phyloP scores from a whole-genome alignment of 257 asterid genomes.

The Vinca minor region DNA sequence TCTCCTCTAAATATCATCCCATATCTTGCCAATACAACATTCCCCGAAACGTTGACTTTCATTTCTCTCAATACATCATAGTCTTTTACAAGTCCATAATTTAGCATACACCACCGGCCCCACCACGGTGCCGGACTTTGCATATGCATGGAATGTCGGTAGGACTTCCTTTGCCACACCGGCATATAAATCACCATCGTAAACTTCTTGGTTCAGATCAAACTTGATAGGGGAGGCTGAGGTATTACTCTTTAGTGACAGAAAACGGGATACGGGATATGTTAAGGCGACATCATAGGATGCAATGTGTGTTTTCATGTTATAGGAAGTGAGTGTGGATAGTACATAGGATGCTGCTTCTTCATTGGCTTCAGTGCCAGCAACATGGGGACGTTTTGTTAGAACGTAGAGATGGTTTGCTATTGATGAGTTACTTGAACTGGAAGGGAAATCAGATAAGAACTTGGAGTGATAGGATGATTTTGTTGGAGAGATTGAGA shows the following conservation, averaged over 20 bases:
- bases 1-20: conserved; percentile 77
- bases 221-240: conserved; percentile 34
- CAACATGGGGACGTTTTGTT: conserved; percentile 70
- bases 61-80: conserved; percentile 30
- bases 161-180: conserved; percentile 41
- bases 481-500: conserved; percentile 26
- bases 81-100: conserved; percentile 72
- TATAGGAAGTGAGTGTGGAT: conserved; percentile 49
- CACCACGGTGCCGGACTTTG: conserved; percentile 59
- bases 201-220: conserved; percentile 46
- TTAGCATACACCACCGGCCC: conserved; percentile 62
- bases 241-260: conserved; percentile 30
- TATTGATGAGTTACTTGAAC: conserved; percentile 49
- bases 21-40: conserved; percentile 57
- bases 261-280: conserved; percentile 57
- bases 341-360: conserved; percentile 68
- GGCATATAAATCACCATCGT: conserved; percentile 52
- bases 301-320: conserved; percentile 33
- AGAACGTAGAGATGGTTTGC: conserved; percentile 53
- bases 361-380: conserved; percentile 72
- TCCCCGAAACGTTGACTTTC: conserved; percentile 62
- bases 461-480: conserved; percentile 53
- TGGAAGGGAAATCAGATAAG: conserved; percentile 37
- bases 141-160: conserved; percentile 66
- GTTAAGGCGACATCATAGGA: conserved; percentile 54